Conservation (phyloP, 1,139 yeast genomes). For the Ogataea hybrid region DNA sequence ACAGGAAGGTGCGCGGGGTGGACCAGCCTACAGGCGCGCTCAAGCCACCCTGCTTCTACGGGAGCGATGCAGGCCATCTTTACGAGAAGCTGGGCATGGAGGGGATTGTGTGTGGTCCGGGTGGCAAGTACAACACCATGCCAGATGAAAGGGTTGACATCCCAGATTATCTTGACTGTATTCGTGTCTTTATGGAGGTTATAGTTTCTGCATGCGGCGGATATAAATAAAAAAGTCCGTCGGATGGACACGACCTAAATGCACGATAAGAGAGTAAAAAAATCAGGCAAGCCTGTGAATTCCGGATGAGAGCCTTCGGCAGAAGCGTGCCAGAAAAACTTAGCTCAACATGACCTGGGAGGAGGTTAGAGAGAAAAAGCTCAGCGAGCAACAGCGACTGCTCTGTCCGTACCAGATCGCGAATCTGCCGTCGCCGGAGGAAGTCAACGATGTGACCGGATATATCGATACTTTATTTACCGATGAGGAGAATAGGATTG, state of each 20-base stretch:
- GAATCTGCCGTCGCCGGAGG: slow-evolving; percentile 4
- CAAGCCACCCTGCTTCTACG: slow-evolving; percentile 32
- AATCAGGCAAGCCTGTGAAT: too few species aligned
- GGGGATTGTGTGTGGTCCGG: slow-evolving; percentile 26
- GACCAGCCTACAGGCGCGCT: slow-evolving; percentile 32
- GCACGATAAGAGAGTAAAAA: too few species aligned
- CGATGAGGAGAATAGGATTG: slow-evolving; percentile 43
- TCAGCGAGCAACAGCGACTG: background rate
- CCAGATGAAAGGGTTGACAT: slow-evolving; percentile 25
- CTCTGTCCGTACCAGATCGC: background rate
- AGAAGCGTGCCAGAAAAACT: too few species aligned
- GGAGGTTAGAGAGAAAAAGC: slow-evolving; percentile 6
- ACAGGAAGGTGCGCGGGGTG: slow-evolving; percentile 24
- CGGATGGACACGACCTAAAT: too few species aligned
- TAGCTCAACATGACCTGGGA: too few species aligned
- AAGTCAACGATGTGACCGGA: slow-evolving; percentile 15
- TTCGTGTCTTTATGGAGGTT: slow-evolving; percentile 22
- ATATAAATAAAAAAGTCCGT: too few species aligned
- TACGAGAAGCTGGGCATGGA: slow-evolving; percentile 30
- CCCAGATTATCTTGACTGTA: slow-evolving; percentile 22
- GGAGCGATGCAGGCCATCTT: slow-evolving; percentile 33
- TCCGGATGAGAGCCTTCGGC: too few species aligned
- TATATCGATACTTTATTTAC: slow-evolving; percentile 34
- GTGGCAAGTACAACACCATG: slow-evolving; percentile 26
- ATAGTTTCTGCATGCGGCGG: too few species aligned